Base-by-base conservation (phyloP, 345 rosid species). In the Punica granatum region DNA sequence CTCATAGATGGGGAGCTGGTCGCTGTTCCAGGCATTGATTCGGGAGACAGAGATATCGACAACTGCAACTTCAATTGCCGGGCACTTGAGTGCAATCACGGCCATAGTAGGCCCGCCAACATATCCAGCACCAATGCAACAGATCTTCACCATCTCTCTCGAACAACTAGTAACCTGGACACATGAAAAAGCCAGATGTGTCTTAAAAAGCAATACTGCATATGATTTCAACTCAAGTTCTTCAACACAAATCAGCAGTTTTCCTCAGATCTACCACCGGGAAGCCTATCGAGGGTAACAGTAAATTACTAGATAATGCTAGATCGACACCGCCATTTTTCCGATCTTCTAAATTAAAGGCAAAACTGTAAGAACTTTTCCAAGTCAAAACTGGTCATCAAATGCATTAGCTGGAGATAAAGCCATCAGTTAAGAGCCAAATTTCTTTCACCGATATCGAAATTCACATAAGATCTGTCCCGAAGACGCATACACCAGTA, bases 101-200 rank as follows among this genome's bases (percentile, higher is more conserved):
- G 98, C 98, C 98, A 92, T 92, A 48, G 98, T 89, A 0, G 98
- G 98, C 63, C 98, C 98, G 23, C 97, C 97, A 1, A 92, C 97
- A 75, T 92, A 92, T 15, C 98, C 97, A 66, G 98, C 98, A 78
- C 98, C 97, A 60, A 92, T 92, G 76, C 98, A 92, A 66, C 97
- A 92, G 74, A 92, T 84, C 89, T 92, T 92, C 90, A 92, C 98
- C 98, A 92, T 92, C 76, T 80, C 80, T 60, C 80, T 51, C 26
- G 32, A 19, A 73, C 31, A 65, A 63, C 59, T 63, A n/a, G 44
- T 18, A 66, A 65, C 70, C 18, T 44, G 49, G 19, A 16, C 3
- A 44, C 49, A 44, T 18, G 42, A 37, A 37, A 37, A 16, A 44
- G 11, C 41, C 41, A 44, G 4, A 3, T 44, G 13, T 13, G 49